Base-by-base conservation (phyloP, 495 filamentous ascomycete genomes). In the Rhypophila decipiens region DNA sequence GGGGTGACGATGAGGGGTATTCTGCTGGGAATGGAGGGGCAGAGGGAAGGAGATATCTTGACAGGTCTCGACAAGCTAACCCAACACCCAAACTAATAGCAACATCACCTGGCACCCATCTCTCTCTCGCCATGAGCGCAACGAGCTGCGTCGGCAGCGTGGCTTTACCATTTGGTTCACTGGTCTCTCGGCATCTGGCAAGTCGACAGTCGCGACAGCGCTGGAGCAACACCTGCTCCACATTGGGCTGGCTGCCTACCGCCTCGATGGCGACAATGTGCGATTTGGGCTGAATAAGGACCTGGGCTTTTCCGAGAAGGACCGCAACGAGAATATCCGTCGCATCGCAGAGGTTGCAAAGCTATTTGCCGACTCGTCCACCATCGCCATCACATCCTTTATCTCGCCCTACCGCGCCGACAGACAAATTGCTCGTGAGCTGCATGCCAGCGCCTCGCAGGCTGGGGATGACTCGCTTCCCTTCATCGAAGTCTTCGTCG, bases 81-180 rank as follows among this genome's bases (percentile, higher is more conserved):
- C n/a, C n/a, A n/a, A n/a, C n/a, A n/a, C n/a, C n/a, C n/a, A n/a
- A n/a, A n/a, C 7, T 2, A 22, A 22, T 41, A 98, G 93, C 53
- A 98, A 98, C 79, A 95, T 98, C 68, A 97, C 93, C 70, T 97
- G 87, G 90, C 93, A 98, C 78, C 79, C 88, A 33, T 83, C 84
- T 57, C 83, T 98, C 57, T 87, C 88, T 42, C 88, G 87, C 63
- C 63, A 68, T 53, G 90, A 97, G 78, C 90, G 93, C 70, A 84
- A 79, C 71, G 56, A 68, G 40, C 72, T 86, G 59, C 87, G 88
- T 66, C 79, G 82, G 58, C 94, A 98, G 70, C 76, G 79, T 33
- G 93, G 93, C 57, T 85, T 93, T 65, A 98, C 93, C 38, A 83
- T 98, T 65, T 98, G 93, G 93, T 87, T 98, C 66, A 98, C 93